phyloP scores from a whole-genome alignment of 139 green algal genomes.

The Coelastrella sp. region DNA sequence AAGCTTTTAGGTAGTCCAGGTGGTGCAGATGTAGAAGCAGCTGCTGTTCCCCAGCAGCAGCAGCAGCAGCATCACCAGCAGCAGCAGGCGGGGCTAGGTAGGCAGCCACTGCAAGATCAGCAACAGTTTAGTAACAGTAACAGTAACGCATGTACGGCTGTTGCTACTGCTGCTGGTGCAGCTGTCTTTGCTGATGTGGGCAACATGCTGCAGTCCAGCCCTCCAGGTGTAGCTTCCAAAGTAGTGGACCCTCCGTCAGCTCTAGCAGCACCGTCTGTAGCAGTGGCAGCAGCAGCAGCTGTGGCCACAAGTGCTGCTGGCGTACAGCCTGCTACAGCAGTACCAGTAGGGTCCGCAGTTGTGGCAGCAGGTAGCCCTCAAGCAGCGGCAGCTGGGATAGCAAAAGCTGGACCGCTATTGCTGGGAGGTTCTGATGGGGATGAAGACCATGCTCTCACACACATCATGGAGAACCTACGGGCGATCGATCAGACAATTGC shows the following conservation, averaged over 20 bases:
- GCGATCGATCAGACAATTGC: not conserved
- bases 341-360: not conserved
- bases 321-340: not conserved
- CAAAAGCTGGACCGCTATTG: not conserved
- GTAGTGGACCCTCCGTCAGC: not conserved
- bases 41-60: not conserved
- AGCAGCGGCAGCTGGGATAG: constrained; percentile 27
- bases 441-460: not conserved
- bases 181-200: not conserved
- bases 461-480: not conserved
- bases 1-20: not conserved
- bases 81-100: not conserved
- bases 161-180: not conserved
- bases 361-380: not conserved
- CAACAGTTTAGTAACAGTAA: not conserved
- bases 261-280: not conserved
- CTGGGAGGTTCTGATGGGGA: not conserved
- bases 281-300: not conserved
- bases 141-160: not conserved
- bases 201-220: not conserved
- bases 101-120: not conserved
- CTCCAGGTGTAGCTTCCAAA: not conserved
- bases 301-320: not conserved
- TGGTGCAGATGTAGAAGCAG: not conserved
- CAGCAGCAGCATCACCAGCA: not conserved